Base-by-base conservation (phyloP, 345 rosid species). In the Nasturtium officinale region DNA sequence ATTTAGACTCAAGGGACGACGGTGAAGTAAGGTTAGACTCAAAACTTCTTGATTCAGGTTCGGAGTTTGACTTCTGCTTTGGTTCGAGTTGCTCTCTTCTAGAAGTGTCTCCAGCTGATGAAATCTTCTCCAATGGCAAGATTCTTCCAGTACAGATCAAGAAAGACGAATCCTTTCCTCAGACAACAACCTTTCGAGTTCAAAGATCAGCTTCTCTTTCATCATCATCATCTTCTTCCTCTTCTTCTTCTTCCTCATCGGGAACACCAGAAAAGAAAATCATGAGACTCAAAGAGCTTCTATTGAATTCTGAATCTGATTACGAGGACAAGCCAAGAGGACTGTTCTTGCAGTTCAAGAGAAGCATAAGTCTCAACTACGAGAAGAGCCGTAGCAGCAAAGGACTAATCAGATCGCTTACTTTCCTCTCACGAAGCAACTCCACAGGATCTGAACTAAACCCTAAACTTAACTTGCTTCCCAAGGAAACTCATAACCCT, bases 71-170 rank as follows among this genome's bases (percentile, higher is more conserved):
- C 37, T 92, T 90, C 92, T 80, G 88, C 87, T 73, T 84, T 69
- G 78, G 84, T 32, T 71, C 80, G 42, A 77, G 71, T 30, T 70
- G 67, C 28, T 79, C 78, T 32, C 60, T 77, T 67, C 93, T 79
- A 61, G 90, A 90, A 65, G 64, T 85, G 12, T 83, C 92, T 43
- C 79, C 90, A 0, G 98, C 97, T 2, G 96, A 93, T 69, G 97
- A 93, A 85, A 94, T 93, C 16, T 93, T 93, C 83, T 85, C 86
- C 61, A 73, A 89, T 66, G 98, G 98, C 51, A 89, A 86, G 83
- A 90, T 93, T 79, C 86, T 85, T 46, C 97, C 96, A 0, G 61
- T 82, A 1, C 78, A 84, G 78, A 87, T 87, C 82, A 86, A 84
- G 88, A 85, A 83, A 79, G 52, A 68, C 4, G 48, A 66, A 48